These are phyloP conservation scores for Crataegus laevigata DNA, from an alignment of 306 rosid species.

Conservation along the genomic window DNA sequence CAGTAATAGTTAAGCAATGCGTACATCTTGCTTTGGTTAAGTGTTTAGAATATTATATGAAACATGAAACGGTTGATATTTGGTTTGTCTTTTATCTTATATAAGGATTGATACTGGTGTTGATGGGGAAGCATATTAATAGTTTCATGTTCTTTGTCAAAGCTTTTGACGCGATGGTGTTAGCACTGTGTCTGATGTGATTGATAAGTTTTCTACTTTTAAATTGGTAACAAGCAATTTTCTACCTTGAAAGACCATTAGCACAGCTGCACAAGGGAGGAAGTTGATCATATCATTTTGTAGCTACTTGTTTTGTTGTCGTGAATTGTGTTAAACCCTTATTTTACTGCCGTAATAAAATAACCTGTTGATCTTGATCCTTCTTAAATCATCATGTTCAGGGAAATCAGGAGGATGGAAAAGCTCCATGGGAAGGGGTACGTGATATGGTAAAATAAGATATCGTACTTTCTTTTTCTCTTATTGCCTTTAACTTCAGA, in stretches of 20 bases:
- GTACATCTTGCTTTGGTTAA: background rate
- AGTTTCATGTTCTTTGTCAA: background rate
- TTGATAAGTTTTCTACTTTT: background rate
- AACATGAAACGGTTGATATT: background rate
- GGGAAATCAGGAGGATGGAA: slow-evolving; percentile 63
- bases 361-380: background rate
- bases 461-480: background rate
- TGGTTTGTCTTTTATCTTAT: background rate
- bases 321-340: background rate
- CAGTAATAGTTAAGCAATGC: background rate
- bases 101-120: background rate
- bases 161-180: background rate
- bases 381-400: slow-evolving; percentile 29
- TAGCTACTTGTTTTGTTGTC: background rate
- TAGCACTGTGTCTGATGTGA: background rate
- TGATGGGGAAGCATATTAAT: background rate
- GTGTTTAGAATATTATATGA: background rate
- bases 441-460: slow-evolving; percentile 19
- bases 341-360: background rate
- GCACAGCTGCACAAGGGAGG: background rate
- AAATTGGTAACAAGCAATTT: background rate
- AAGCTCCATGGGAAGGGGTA: slow-evolving; percentile 72
- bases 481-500: background rate
- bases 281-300: background rate
- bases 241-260: background rate